Evolutionary conservation across 179 eudicot genomes (phyloP).

Genomic region (Camellia oleifera): DNA sequence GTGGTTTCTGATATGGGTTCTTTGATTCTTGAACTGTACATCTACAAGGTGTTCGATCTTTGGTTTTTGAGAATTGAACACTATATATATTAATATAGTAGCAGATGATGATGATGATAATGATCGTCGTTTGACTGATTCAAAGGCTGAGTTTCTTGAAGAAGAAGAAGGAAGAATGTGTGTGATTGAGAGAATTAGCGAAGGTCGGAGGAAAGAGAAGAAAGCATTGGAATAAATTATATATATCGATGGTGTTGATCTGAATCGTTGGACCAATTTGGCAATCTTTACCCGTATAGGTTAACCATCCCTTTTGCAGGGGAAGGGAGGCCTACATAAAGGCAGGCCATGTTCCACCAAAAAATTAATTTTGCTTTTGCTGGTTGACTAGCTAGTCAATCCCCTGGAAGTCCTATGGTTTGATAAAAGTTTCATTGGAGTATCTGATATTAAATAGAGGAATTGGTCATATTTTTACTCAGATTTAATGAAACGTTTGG

Average conservation of each 20-base stretch:
- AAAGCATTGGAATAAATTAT: neutral
- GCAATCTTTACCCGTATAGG: neutral
- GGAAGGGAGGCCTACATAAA: too few relatives aligned
- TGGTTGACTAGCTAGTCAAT: too few relatives aligned
- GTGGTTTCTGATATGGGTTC: neutral
- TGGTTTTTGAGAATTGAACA: neutral
- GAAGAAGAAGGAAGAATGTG: constrained; percentile 4
- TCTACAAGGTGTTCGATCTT: neutral
- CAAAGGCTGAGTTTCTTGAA: constrained; percentile 6
- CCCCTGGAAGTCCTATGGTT: too few relatives aligned
- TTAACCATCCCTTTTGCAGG: too few relatives aligned
- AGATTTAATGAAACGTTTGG: too few relatives aligned
- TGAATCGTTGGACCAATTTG: neutral
- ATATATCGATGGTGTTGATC: neutral
- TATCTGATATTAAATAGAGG: too few relatives aligned
- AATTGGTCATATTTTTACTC: too few relatives aligned
- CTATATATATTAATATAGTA: neutral
- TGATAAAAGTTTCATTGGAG: too few relatives aligned
- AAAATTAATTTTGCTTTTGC: too few relatives aligned
- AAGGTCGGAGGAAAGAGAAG: neutral
- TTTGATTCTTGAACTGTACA: neutral
- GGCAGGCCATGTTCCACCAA: too few relatives aligned
- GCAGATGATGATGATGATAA: neutral
- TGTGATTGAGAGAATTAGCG: neutral
- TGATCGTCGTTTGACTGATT: neutral